Percentiles rank a stretch among this genome's conserved stretches.
Conservation (phyloP, 2,329 filamentous ascomycete genomes). For the Botrytis porri region DNA sequence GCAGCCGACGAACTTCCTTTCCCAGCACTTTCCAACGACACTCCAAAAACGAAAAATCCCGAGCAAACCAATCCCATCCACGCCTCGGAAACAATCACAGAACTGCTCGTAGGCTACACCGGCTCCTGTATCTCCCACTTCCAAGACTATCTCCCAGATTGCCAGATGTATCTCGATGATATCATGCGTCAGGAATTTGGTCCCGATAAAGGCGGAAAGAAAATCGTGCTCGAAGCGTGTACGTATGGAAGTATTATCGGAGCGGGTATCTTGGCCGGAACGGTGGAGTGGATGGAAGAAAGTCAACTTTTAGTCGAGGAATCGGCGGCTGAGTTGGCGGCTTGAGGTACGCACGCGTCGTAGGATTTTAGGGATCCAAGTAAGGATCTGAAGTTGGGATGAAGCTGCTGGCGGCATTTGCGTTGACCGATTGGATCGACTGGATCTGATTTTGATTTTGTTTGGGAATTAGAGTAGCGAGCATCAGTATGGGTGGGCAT, state of each 20-base stretch:
- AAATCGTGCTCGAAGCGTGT: conserved; percentile 52
- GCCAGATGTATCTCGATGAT: conserved; percentile 64
- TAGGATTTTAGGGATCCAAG: background rate
- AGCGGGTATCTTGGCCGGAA: conserved; percentile 56
- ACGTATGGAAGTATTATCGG: conserved; percentile 62
- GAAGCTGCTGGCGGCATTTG: background rate
- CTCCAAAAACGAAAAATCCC: background rate
- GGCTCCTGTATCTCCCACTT: conserved; percentile 79
- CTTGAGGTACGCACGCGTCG: background rate
- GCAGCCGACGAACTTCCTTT: conserved; percentile 63
- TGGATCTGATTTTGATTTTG: background rate
- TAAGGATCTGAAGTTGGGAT: background rate
- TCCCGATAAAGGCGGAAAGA: conserved; percentile 36
- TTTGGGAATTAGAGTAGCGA: background rate
- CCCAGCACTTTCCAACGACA: conserved; percentile 17
- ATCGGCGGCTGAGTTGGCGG: background rate
- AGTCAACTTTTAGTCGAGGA: background rate
- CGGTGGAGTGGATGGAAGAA: conserved; percentile 21
- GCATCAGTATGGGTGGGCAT: conserved; percentile 1
- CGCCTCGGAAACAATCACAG: conserved; percentile 39
- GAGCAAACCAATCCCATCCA: background rate
- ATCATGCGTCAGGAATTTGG: conserved; percentile 46
- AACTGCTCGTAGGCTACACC: conserved; percentile 75
- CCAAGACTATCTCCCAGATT: conserved; percentile 68
- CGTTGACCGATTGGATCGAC: background rate